A percentile compares a stretch with the other conserved stretches of the same genome.
Evolutionary conservation across 2,329 filamentous ascomycete genomes (phyloP).

Genomic region (Rutstroemia sp.): DNA sequence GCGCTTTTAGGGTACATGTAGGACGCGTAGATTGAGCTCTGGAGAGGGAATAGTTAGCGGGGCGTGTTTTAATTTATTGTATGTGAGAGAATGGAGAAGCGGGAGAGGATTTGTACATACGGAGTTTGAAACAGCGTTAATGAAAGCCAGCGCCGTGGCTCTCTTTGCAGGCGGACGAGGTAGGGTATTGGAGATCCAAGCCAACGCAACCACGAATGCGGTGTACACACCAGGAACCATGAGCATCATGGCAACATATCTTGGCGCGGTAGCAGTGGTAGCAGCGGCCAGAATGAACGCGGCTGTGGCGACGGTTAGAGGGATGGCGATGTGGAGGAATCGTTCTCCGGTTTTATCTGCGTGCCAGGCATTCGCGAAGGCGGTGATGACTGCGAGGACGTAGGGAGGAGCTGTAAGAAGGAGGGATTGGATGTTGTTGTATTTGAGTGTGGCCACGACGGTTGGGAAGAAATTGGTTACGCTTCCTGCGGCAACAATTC

Average conservation of each 20-base stretch:
- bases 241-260: slow-evolving; percentile 66
- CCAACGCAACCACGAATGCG: slow-evolving; percentile 59
- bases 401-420: slow-evolving; percentile 61
- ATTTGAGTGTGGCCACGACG: slow-evolving; percentile 62
- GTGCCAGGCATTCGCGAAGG: slow-evolving; percentile 60
- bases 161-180: slow-evolving; percentile 59
- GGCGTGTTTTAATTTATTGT: slow-evolving; percentile 25
- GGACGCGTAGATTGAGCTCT: slow-evolving; percentile 57
- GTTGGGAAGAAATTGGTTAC: slow-evolving; percentile 66
- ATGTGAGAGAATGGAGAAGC: slow-evolving; percentile 61
- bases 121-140: slow-evolving; percentile 66
- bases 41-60: background rate
- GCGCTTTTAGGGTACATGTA: slow-evolving; percentile 38
- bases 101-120: slow-evolving; percentile 48
- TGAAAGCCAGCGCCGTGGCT: slow-evolving; percentile 63
- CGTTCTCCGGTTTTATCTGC: slow-evolving; percentile 65
- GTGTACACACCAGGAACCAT: slow-evolving; percentile 61
- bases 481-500: slow-evolving; percentile 48
- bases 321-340: slow-evolving; percentile 58
- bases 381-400: slow-evolving; percentile 52
- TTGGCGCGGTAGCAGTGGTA: slow-evolving; percentile 50
- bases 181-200: slow-evolving; percentile 71
- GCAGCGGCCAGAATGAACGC: slow-evolving; percentile 63
- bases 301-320: slow-evolving; percentile 52
- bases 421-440: slow-evolving; percentile 50